Conservation (phyloP, 2,329 filamentous ascomycete genomes). For the Camptophora hylomeconis region DNA sequence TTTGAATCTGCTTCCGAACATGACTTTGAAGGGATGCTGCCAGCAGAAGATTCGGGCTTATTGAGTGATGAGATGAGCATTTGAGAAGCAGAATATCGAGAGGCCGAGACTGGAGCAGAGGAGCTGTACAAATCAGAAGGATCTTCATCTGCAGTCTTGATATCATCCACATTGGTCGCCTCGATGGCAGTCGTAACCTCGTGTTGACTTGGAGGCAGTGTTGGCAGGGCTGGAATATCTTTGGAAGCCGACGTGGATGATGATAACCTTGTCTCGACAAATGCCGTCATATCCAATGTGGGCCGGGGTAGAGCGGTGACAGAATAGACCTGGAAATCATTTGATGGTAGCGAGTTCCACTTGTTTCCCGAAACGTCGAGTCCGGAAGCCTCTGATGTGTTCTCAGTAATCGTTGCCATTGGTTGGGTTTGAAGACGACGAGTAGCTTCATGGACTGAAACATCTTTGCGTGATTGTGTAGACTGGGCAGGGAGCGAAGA, state of each 20-base stretch:
- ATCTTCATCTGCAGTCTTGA: background rate
- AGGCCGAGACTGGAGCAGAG: background rate
- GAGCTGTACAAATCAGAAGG: background rate
- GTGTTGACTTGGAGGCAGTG: background rate
- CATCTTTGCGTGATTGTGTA: conserved; percentile 46
- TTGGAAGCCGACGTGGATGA: conserved; percentile 3
- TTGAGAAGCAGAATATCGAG: background rate
- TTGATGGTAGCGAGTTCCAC: conserved; percentile 35
- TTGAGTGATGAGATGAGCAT: background rate
- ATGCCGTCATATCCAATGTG: conserved; percentile 38
- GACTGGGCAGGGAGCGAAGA: conserved; percentile 26
- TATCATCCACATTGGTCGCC: background rate
- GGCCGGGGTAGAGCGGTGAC: conserved; percentile 59
- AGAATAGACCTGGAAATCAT: conserved; percentile 44
- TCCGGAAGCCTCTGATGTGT: conserved; percentile 60
- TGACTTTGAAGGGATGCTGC: too few species aligned
- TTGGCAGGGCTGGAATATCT: conserved; percentile 3
- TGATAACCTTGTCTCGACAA: background rate
- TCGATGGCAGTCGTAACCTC: background rate
- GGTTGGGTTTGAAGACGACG: conserved; percentile 40
- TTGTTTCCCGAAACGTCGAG: conserved; percentile 44
- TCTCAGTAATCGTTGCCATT: conserved; percentile 74
- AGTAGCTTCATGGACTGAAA: conserved; percentile 45
- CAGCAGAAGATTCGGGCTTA: too few species aligned
- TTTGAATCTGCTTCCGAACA: too few species aligned